Conservation (phyloP, 495 filamentous ascomycete species). For the Aspergillus indologenus region DNA sequence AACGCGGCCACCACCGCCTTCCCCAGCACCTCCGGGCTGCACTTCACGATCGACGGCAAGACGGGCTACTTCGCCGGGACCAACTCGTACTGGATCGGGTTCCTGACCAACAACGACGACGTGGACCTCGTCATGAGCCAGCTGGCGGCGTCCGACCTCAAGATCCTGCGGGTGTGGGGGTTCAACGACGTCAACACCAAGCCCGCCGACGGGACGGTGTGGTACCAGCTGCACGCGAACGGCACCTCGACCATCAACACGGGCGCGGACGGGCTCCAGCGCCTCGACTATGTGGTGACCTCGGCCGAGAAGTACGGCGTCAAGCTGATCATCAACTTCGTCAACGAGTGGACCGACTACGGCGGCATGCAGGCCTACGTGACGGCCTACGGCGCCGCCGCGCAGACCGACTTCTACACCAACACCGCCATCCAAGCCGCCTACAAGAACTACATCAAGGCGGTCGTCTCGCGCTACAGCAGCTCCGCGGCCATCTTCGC, state of each 20-base stretch:
- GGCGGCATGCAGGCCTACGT: conserved; percentile 65
- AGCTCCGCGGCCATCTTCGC: conserved; percentile 59
- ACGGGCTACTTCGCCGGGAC: conserved; percentile 64
- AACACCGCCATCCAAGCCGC: conserved; percentile 51
- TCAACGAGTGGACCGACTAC: conserved; percentile 62
- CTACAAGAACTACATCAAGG: conserved; percentile 61
- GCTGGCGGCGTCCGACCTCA: conserved; percentile 52
- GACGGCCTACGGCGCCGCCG: conserved; percentile 43
- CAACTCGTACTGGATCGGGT: conserved; percentile 73
- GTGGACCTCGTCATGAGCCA: conserved; percentile 57
- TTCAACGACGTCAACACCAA: conserved; percentile 61
- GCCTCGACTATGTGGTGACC: conserved; percentile 63
- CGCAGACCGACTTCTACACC: conserved; percentile 50
- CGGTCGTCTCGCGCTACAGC: conserved; percentile 60
- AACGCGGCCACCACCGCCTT: conserved; percentile 2
- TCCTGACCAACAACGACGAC: conserved; percentile 61
- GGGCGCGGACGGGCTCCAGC: conserved; percentile 61
- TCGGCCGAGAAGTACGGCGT: conserved; percentile 54
- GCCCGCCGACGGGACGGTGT: conserved; percentile 50
- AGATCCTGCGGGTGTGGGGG: conserved; percentile 69
- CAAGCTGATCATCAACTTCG: conserved; percentile 58
- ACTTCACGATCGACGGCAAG: conserved; percentile 61
- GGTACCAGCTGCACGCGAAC: conserved; percentile 56
- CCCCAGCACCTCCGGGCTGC: conserved; percentile 43
- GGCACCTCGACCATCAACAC: conserved; percentile 62